Evolutionary conservation across 1,139 yeast genomes (phyloP).

Genomic region (Pichia inconspicua): DNA sequence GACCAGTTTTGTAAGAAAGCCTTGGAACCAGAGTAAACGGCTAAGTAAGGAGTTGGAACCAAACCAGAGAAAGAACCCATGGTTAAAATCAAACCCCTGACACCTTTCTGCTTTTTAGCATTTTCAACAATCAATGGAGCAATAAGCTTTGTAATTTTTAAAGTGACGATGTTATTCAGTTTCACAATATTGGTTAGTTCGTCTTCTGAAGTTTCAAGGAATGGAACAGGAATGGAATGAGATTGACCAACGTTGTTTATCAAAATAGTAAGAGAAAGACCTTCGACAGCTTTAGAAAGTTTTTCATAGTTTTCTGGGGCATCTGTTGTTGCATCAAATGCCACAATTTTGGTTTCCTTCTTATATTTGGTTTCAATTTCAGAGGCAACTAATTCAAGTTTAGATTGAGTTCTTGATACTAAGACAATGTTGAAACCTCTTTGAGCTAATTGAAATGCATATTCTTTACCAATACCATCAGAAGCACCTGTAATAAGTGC

Average conservation of each 20-base stretch:
- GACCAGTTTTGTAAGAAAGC: conserved; percentile 94
- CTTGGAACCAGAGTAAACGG: conserved; percentile 94
- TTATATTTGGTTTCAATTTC: conserved; percentile 55
- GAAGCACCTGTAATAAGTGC: conserved; percentile 96
- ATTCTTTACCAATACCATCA: conserved; percentile 96
- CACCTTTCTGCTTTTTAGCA: conserved; percentile 32
- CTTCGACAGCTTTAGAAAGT: conserved; percentile 42
- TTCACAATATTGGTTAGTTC: conserved; percentile 77
- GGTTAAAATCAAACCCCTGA: conserved; percentile 71
- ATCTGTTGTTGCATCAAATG: conserved; percentile 71
- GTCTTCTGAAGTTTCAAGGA: conserved; percentile 63
- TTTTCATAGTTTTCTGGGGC: conserved; percentile 44
- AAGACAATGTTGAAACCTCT: conserved; percentile 77
- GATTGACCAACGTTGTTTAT: conserved; percentile 93
- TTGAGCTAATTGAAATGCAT: conserved; percentile 73
- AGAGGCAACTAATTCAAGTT: conserved; percentile 58
- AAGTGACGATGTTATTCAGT: conserved; percentile 78
- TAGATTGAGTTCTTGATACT: conserved; percentile 76
- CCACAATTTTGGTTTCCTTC: conserved; percentile 58
- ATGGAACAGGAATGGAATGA: conserved; percentile 92
- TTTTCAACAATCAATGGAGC: conserved; percentile 60
- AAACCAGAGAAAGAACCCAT: conserved; percentile 98
- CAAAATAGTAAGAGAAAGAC: conserved; percentile 56
- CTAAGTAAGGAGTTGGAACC: conserved; percentile 84
- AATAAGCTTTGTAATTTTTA: conserved; percentile 70